Base-by-base conservation (phyloP, 306 rosid genomes). In the Ziziphus jujuba region DNA sequence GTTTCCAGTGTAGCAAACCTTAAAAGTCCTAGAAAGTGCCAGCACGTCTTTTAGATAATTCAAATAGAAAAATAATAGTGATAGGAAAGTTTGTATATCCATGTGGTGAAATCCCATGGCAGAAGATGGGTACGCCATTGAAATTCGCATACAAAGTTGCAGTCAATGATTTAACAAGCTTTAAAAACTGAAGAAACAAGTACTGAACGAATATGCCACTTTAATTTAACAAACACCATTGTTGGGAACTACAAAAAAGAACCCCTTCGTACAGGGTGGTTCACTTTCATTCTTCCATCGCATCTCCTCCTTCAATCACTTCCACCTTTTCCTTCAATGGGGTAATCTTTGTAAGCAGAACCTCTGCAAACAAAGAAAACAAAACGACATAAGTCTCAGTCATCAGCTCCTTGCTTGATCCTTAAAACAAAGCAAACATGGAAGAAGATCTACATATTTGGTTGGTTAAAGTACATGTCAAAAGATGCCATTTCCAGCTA, bases 241-340 rank as follows among this genome's bases (percentile, higher is more conserved):
- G 5, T 5, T 16, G 2, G 22, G 55, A 50, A 50, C 20, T n/a
- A 50, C 55, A 50, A 4, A 5, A 17, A 11, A 47, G 13, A 47
- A n/a, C 55, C n/a, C 22, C 7, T 20, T 3, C 9, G 8, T 6
- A 50, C 55, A 17, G 8, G 56, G 61, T 28, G 80, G 63, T 77
- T 74, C 88, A 54, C 72, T 49, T 23, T 54, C 80, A 89, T 80
- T 92, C 97, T 74, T 92, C 98, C 98, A 92, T 92, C 14, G 88
- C 96, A 31, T 90, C 97, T 47, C 91, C 91, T 23, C 75, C 87
- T 76, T 87, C 93, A 34, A 80, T 66, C 55, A 89, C 81, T 68
- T 84, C 86, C 3, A 83, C 91, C 75, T 70, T 82, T 70, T 87
- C 88, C 76, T 60, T 83, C 79, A 87, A 69, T 0, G 97, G 91